These are phyloP conservation scores for Mycena amicta DNA, from an alignment of 768 basidiomycete species.

Conservation along the genomic window DNA sequence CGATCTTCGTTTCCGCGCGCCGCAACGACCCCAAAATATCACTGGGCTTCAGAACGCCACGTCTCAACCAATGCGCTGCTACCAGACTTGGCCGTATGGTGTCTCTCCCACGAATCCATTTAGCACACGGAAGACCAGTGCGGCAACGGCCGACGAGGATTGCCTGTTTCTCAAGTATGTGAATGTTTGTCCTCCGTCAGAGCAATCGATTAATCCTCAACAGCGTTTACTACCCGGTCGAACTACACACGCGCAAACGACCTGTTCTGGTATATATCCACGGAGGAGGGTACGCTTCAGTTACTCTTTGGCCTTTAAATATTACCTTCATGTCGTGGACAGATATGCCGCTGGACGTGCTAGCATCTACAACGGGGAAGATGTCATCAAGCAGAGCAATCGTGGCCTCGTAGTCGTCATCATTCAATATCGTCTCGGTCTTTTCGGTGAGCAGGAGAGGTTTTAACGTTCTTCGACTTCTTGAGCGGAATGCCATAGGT, in stretches of 20 bases:
- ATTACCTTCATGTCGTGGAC: not conserved
- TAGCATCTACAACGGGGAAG: conserved; percentile 18
- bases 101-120: conserved; percentile 8
- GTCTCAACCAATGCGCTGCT: conserved; percentile 28
- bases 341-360: conserved; percentile 30
- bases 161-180: conserved; percentile 36
- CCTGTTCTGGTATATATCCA: conserved; percentile 40
- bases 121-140: not conserved
- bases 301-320: not conserved
- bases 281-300: conserved; percentile 32
- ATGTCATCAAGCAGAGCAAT: conserved; percentile 28
- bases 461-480: not conserved
- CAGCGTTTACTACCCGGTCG: conserved; percentile 34
- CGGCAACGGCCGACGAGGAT: conserved; percentile 29
- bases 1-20: conserved; percentile 31
- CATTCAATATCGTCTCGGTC: conserved; percentile 39
- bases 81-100: conserved; percentile 19
- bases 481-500: conserved; percentile 17
- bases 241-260: conserved; percentile 13
- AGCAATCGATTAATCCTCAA: not conserved
- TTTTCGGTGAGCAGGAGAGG: conserved; percentile 28
- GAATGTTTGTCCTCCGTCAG: not conserved
- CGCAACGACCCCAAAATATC: conserved; percentile 26
- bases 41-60: conserved; percentile 30
- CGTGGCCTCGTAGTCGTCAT: conserved; percentile 29